Conservation (phyloP, 2,329 filamentous ascomycete genomes). For the Diaporthe sp. region DNA sequence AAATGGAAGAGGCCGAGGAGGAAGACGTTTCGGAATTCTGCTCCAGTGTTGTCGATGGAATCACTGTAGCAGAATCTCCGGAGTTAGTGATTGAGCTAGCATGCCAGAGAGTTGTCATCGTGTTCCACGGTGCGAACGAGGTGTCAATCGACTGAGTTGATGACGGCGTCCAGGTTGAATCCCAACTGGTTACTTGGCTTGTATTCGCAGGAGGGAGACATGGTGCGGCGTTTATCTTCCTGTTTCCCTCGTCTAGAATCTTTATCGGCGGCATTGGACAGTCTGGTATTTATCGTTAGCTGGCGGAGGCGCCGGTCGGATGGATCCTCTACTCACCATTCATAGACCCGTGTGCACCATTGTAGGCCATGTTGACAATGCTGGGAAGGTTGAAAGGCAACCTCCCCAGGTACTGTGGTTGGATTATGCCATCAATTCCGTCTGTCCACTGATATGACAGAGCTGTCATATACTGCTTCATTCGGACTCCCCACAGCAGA, state of each 20-base stretch:
- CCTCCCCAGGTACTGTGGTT: background rate
- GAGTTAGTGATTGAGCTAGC: background rate
- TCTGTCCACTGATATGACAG: slow-evolving; percentile 29
- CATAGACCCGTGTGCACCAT: slow-evolving; percentile 22
- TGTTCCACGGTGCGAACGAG: background rate
- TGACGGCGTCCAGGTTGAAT: background rate
- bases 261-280: slow-evolving; percentile 5
- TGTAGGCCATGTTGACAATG: slow-evolving; percentile 25
- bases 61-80: background rate
- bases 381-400: slow-evolving; percentile 15
- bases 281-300: background rate
- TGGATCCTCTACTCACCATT: background rate
- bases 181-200: slow-evolving; percentile 20
- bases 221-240: background rate
- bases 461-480: slow-evolving; percentile 25
- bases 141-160: background rate
- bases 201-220: slow-evolving; percentile 17
- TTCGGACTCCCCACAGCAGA: slow-evolving; percentile 7
- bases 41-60: background rate
- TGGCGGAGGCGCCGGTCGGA: too few relatives aligned
- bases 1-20: background rate
- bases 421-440: background rate
- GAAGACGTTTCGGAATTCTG: background rate
- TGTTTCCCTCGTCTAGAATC: background rate
- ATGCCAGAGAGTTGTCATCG: slow-evolving; percentile 3